Evolutionary conservation across 306 rosid species (phyloP).

Genomic region (Pyrus pyrifolia): DNA sequence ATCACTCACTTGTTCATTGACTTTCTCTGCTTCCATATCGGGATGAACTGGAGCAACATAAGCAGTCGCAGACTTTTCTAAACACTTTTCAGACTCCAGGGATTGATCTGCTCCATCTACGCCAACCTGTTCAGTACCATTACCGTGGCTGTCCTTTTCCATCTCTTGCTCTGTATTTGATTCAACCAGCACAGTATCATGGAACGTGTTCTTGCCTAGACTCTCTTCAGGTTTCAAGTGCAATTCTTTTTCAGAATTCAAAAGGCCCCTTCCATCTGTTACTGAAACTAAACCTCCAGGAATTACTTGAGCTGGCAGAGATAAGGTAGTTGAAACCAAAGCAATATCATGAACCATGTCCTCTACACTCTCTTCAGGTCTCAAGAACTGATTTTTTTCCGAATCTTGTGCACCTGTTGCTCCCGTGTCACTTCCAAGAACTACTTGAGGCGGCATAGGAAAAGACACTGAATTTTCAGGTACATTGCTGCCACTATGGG

Average conservation of each 20-base stretch:
- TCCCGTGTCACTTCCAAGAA: conserved; percentile 20
- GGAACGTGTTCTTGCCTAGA: conserved; percentile 2
- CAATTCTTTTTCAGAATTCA: conserved; percentile 21
- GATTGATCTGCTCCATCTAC: neutral
- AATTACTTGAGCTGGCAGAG: conserved; percentile 15
- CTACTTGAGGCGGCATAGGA: conserved; percentile 13
- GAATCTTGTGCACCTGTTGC: conserved; percentile 11
- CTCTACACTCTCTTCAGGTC: conserved; percentile 14
- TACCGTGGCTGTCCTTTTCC: conserved; percentile 24
- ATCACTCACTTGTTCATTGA: conserved; percentile 5
- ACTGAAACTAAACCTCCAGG: conserved; percentile 22
- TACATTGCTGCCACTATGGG: conserved; percentile 7
- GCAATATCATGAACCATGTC: conserved; percentile 11
- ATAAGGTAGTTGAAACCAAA: conserved; percentile 1
- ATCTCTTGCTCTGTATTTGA: conserved; percentile 10
- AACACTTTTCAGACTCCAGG: conserved; percentile 4
- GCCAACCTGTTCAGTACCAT: conserved; percentile 10
- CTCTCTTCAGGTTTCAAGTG: conserved; percentile 3
- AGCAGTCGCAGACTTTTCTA: conserved; percentile 12
- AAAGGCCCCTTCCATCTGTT: conserved; percentile 3
- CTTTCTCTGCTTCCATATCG: conserved; percentile 20
- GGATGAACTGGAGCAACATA: conserved; percentile 10
- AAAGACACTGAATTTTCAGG: conserved; percentile 8
- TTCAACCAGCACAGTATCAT: neutral
- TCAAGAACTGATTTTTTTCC: conserved; percentile 19